Percentiles rank a stretch among this genome's conserved stretches.
Evolutionary conservation across 768 basidiomycete genomes (phyloP).

Genomic region (Auricularia sp.): DNA sequence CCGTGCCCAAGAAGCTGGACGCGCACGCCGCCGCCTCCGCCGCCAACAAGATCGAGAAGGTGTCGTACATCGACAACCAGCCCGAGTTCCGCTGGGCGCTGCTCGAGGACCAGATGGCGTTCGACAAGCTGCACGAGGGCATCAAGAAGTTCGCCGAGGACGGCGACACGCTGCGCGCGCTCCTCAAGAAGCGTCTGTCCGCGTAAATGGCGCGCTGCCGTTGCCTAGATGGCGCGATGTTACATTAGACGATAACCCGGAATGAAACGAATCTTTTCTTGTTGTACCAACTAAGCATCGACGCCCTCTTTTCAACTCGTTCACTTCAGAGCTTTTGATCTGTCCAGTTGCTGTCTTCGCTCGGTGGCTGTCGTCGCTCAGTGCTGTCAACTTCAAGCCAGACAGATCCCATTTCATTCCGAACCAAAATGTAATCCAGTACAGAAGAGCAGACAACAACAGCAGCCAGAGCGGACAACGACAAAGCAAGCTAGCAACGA

Average conservation of each 20-base stretch:
- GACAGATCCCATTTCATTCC: too few relatives aligned
- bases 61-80: slow-evolving; percentile 83
- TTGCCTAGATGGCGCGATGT: background rate
- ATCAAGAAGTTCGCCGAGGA: slow-evolving; percentile 98
- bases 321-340: too few relatives aligned
- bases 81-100: slow-evolving; percentile 93
- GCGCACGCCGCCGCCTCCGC: slow-evolving; percentile 41
- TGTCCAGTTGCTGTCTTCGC: too few relatives aligned
- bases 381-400: too few relatives aligned
- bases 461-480: too few relatives aligned
- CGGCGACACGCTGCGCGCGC: slow-evolving; percentile 74
- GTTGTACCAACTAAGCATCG: too few relatives aligned
- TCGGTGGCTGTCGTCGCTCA: too few relatives aligned
- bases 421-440: too few relatives aligned
- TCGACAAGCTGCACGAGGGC: slow-evolving; percentile 96
- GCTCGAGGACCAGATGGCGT: slow-evolving; percentile 93
- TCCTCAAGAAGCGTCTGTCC: slow-evolving; percentile 51
- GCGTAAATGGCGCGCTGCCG: slow-evolving; percentile 9
- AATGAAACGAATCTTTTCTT: background rate
- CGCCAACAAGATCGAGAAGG: slow-evolving; percentile 57
- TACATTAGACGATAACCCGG: background rate
- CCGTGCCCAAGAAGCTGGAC: slow-evolving; percentile 80
- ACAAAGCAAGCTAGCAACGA: too few relatives aligned
- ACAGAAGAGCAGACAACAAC: too few relatives aligned
- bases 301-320: too few relatives aligned